These are phyloP conservation scores for Lonicera japonica DNA, from an alignment of 129 eudicot genomes.

Conservation along the genomic window DNA sequence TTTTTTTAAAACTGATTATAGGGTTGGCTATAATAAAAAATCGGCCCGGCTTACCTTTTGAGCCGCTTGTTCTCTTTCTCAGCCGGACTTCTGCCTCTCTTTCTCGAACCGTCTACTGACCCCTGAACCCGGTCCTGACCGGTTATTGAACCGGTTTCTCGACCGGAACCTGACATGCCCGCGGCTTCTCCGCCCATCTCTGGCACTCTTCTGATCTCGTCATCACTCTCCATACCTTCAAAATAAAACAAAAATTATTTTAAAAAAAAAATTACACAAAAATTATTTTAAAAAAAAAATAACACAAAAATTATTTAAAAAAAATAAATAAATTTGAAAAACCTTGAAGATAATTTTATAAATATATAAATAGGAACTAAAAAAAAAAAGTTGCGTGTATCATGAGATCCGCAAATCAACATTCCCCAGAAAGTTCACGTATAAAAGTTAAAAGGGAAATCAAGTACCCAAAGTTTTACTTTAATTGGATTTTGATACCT, in stretches of 20 bases:
- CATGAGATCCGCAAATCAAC: not conserved
- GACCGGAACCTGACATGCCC: constrained; percentile 47
- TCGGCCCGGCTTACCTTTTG: constrained; percentile 47
- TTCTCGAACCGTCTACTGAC: constrained; percentile 42
- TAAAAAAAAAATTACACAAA: not conserved
- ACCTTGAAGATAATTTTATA: too few relatives aligned
- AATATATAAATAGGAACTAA: not conserved
- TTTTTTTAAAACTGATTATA: not conserved
- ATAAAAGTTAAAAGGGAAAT: not conserved
- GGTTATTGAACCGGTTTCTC: constrained; percentile 38
- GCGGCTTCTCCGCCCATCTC: constrained; percentile 75
- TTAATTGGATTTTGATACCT: too few relatives aligned
- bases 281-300: too few relatives aligned
- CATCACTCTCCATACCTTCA: constrained; percentile 96
- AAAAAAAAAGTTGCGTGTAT: not conserved
- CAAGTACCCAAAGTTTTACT: too few relatives aligned
- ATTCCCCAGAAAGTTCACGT: constrained; percentile 4
- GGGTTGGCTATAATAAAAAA: too few relatives aligned
- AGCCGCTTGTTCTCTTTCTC: constrained; percentile 90
- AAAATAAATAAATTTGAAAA: too few relatives aligned
- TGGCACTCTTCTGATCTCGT: constrained; percentile 89
- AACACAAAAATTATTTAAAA: too few relatives aligned
- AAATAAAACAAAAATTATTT: not conserved
- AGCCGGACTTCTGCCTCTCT: constrained; percentile 85
- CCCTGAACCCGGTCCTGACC: constrained; percentile 58